phyloP scores from a whole-genome alignment of 2,329 filamentous ascomycete species.

The Colletotrichum liaoningense region DNA sequence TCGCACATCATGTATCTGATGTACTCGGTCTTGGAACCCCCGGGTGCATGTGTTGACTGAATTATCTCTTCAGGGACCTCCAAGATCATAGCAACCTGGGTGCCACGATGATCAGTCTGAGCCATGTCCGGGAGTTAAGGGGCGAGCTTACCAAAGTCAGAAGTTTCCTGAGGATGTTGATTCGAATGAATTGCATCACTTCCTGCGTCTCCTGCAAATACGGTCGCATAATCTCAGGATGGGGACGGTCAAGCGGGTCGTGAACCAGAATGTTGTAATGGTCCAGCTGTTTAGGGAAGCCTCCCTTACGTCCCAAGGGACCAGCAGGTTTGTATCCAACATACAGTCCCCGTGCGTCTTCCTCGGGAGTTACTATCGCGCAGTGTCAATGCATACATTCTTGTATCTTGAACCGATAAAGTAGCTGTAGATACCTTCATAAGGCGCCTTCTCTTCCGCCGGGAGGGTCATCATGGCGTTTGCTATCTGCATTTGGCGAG shows the following conservation, averaged over 20 bases:
- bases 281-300: slow-evolving; percentile 15
- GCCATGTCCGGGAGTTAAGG: no score
- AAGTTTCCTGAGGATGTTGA: slow-evolving; percentile 40
- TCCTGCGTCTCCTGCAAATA: slow-evolving; percentile 38
- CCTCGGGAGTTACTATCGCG: slow-evolving; percentile 40
- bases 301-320: slow-evolving; percentile 37
- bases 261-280: slow-evolving; percentile 32
- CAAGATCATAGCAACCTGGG: neutral
- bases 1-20: slow-evolving; percentile 49
- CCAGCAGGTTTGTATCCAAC: slow-evolving; percentile 44
- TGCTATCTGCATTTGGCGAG: slow-evolving; percentile 41
- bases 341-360: slow-evolving; percentile 42
- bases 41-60: slow-evolving; percentile 47
- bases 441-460: slow-evolving; percentile 41
- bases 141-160: neutral
- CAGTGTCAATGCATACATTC: no score
- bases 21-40: slow-evolving; percentile 48
- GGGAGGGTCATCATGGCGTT: slow-evolving; percentile 43
- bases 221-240: slow-evolving; percentile 33
- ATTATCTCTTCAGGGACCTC: slow-evolving; percentile 51
- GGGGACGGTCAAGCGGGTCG: slow-evolving; percentile 41
- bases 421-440: slow-evolving; percentile 37
- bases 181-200: slow-evolving; percentile 41
- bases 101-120: no score
- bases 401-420: no score